These are phyloP conservation scores for Scheffersomyces segobiensis DNA, from an alignment of 1,139 yeast species.

Conservation along the genomic window DNA sequence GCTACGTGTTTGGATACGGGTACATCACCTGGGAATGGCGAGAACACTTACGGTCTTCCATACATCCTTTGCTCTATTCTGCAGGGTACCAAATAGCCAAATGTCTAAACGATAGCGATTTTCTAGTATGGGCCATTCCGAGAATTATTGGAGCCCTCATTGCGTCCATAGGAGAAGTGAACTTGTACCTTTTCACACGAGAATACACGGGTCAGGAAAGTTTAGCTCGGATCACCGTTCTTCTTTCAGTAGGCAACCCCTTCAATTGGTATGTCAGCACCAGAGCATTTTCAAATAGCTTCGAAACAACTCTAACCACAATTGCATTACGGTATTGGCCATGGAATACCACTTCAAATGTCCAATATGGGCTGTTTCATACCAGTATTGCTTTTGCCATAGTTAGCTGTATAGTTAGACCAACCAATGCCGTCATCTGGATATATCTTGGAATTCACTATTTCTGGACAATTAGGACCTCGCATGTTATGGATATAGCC, in stretches of 20 bases:
- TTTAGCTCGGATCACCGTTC: constrained; percentile 47
- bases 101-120: constrained; percentile 9
- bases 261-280: constrained; percentile 83
- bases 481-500: constrained; percentile 7
- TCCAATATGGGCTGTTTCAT: constrained; percentile 15
- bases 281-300: constrained; percentile 81
- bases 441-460: constrained; percentile 49
- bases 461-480: constrained; percentile 12
- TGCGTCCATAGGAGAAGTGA: constrained; percentile 73
- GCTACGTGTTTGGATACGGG: constrained; percentile 74
- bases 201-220: constrained; percentile 33
- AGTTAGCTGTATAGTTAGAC: constrained; percentile 68
- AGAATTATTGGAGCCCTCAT: constrained; percentile 67
- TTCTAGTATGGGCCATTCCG: constrained; percentile 44
- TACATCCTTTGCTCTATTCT: constrained; percentile 76
- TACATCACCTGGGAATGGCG: constrained; percentile 95
- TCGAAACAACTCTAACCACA: constrained; percentile 74
- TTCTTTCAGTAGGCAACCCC: constrained; percentile 64
- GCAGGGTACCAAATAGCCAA: constrained; percentile 30
- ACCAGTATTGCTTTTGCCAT: constrained; percentile 47
- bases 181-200: constrained; percentile 50
- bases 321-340: constrained; percentile 79
- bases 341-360: constrained; percentile 34
- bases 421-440: constrained; percentile 85
- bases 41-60: constrained; percentile 68